Percentiles rank a stretch among this genome's conserved stretches.
Evolutionary conservation across 306 rosid species (phyloP).

Genomic region (Macrotyloma uniflorum): DNA sequence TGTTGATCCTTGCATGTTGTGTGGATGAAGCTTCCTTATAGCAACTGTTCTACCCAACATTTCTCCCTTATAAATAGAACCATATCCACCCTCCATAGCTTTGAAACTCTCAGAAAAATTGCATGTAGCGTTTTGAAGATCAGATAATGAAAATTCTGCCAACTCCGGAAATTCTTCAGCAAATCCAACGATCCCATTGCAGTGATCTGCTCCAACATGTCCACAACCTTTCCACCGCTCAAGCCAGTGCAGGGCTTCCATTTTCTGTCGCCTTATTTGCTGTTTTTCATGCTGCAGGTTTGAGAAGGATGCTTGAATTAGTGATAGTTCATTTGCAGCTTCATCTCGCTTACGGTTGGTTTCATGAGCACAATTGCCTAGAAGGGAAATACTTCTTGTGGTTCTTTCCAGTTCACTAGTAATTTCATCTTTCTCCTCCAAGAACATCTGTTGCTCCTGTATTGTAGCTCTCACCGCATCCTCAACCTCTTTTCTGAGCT

Average conservation of each 20-base stretch:
- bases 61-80: slow-evolving; percentile 86
- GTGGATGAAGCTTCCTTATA: slow-evolving; percentile 65
- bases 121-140: slow-evolving; percentile 79
- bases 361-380: slow-evolving; percentile 62
- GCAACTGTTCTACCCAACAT: slow-evolving; percentile 81
- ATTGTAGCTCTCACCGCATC: slow-evolving; percentile 48
- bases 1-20: slow-evolving; percentile 63
- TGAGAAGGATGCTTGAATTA: slow-evolving; percentile 71
- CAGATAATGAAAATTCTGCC: slow-evolving; percentile 69
- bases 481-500: slow-evolving; percentile 58
- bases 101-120: slow-evolving; percentile 82
- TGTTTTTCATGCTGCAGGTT: slow-evolving; percentile 67
- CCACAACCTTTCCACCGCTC: slow-evolving; percentile 68
- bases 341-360: slow-evolving; percentile 61
- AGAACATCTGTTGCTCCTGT: slow-evolving; percentile 58
- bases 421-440: slow-evolving; percentile 58
- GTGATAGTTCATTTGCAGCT: slow-evolving; percentile 56
- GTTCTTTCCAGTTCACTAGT: slow-evolving; percentile 54
- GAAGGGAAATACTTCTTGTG: slow-evolving; percentile 64
- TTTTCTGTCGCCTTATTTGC: slow-evolving; percentile 63
- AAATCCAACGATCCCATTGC: slow-evolving; percentile 51
- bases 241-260: slow-evolving; percentile 72
- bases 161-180: slow-evolving; percentile 57
- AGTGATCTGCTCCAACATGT: slow-evolving; percentile 57
- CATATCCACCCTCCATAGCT: slow-evolving; percentile 68